Base-by-base conservation (phyloP, 2,329 filamentous ascomycete genomes). In the Sclerotinia nivalis region DNA sequence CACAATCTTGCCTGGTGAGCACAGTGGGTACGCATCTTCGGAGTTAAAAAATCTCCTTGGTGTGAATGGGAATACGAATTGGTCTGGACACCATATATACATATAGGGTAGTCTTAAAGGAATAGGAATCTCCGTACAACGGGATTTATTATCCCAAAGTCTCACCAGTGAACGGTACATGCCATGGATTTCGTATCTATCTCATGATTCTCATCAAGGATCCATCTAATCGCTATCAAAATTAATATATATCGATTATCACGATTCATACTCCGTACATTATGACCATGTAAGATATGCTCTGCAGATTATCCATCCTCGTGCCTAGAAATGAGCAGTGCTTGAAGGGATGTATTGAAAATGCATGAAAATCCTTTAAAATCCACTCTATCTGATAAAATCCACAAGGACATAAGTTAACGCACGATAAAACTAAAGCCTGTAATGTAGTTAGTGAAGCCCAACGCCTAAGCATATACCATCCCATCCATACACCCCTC, bases 261-360 rank as follows among this genome's bases (percentile, higher is more conserved):
- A 10, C 25, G 43, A 64, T n/a, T 20, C 25, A 10, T n/a, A 64
- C 25, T 10, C 4, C 1, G 22, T 50, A 34, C 2, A 40, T 40
- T 13, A 18, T 49, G 15, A 10, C 40, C 4, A 13, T 20, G 28
- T 47, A 28, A 20, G 12, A 9, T 28, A n/a, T 37, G 2, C 31
- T 40, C 62, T 66, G 22, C 62, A 37, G 62, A 43, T 66, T 5
- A 55, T 40, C 47, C 25, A 25, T 55, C 22, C 28, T 15, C 43
- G 43, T n/a, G 43, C 28, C 59, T 18, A 49, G 43, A 49, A 34
- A 7, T 49, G 59, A 62, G 45, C 59, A 62, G 20, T 49, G 59
- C 59, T 62, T n/a, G 10, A 62, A 47, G 34, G 15, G 1, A 1
- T 34, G 49, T 15, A 62, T 49, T 62, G 43, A 4, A 34, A 49